phyloP scores from a whole-genome alignment of 2,329 filamentous ascomycete species.

The Diaporthe vaccinii region DNA sequence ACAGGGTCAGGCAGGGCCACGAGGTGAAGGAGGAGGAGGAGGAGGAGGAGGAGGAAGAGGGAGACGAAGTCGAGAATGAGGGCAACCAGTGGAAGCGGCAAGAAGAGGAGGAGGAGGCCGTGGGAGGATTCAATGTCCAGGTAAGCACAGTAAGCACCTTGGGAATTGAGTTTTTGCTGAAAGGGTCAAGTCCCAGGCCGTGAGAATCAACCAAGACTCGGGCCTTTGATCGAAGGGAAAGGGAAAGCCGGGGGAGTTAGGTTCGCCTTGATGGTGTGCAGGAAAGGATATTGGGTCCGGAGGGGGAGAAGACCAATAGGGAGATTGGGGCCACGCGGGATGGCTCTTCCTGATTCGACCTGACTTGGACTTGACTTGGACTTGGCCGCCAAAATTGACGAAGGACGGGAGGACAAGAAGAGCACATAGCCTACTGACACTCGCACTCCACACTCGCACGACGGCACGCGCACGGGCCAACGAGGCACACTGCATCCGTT shows the following conservation, averaged over 20 bases:
- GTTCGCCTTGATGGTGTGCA: constrained; percentile 21
- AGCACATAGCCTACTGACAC: constrained; percentile 26
- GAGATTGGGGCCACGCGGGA: constrained; percentile 31
- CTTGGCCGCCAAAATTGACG: constrained; percentile 27
- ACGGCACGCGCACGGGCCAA: constrained; percentile 18
- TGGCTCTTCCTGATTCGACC: constrained; percentile 27
- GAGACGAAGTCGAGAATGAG: not conserved
- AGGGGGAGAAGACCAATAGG: constrained; percentile 18
- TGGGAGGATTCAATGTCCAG: constrained; percentile 14
- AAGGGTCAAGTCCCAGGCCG: constrained; percentile 8
- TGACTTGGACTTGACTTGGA: constrained; percentile 28
- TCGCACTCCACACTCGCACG: constrained; percentile 16
- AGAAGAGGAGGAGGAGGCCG: not conserved
- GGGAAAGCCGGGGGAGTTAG: constrained; percentile 19
- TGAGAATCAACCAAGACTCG: constrained; percentile 18
- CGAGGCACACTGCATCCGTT: not conserved
- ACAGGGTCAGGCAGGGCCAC: not conserved
- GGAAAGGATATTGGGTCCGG: constrained; percentile 15
- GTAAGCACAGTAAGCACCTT: constrained; percentile 33
- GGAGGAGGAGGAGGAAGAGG: not conserved
- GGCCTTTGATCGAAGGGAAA: constrained; percentile 11
- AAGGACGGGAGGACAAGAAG: constrained; percentile 25
- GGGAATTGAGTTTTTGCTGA: constrained; percentile 13
- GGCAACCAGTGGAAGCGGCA: not conserved
- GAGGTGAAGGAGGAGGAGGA: not conserved